Base-by-base conservation (phyloP, 164 flowering plant species). In the Vitis cinerea region DNA sequence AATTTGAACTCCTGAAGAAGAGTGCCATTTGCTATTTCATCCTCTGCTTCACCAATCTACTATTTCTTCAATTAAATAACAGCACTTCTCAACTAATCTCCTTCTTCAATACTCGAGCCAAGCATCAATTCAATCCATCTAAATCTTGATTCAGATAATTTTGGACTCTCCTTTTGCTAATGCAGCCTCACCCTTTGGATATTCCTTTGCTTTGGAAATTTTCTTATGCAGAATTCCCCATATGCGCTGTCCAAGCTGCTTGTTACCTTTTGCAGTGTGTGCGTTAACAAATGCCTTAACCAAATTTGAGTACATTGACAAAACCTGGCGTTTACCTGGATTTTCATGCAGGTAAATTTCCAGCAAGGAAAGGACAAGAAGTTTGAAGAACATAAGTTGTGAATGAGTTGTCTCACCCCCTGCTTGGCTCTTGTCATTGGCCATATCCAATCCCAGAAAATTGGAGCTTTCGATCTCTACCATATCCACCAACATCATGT, bases 341-440 rank as follows among this genome's bases (percentile, higher is more conserved):
- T 91, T 88, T 70, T 87, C 91, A 57, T 91, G 91, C 9, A 95
- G 71, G 81, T 85, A 95, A 50, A 89, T 88, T 76, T 95, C 98
- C 71, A 95, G 77, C 78, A 95, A 75, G 14, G 99, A 90, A n/a
- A 95, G 92, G 14, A 91, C 97, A 31, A 94, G 97, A 15, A 93
- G 96, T 78, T 93, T 95, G 76, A 95, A 95, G 23, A 89, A 85
- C 61, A 85, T 84, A 66, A 93, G 98, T 81, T 95, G 99, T 17
- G 92, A 85, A 44, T 90, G 90, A 77, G 98, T 90, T 69, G 89
- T 85, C 77, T 90, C 97, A 66, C 90, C 77, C 7, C 89, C 97
- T 67, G 87, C 82, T 51, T 83, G 90, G 71, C 87, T 95, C 80
- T 87, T 90, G 75, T 66, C 19, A 19, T 19, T 19, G 19, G 19